Conservation (phyloP, 495 filamentous ascomycete species). For the Xylaria longipes region DNA sequence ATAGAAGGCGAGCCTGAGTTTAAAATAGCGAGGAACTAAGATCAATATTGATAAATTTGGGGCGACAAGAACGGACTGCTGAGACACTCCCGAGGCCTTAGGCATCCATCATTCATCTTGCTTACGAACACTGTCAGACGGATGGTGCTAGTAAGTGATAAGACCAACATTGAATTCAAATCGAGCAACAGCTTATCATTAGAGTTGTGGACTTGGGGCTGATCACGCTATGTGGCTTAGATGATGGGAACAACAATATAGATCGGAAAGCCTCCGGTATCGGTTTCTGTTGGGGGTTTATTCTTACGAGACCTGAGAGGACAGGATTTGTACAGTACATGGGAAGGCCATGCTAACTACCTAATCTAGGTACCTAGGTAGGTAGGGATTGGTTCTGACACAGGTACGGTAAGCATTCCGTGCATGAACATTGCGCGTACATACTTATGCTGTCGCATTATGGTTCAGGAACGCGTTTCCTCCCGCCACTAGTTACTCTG, state of each 20-base stretch:
- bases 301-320: neutral
- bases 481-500: neutral
- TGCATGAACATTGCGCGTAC: neutral
- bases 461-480: neutral
- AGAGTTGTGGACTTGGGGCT: neutral
- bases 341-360: neutral
- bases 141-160: neutral
- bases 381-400: conserved; percentile 12
- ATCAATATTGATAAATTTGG: neutral
- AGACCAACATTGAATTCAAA: conserved; percentile 3
- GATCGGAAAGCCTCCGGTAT: conserved; percentile 6
- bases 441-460: neutral
- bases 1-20: neutral
- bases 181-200: neutral
- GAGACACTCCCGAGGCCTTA: neutral
- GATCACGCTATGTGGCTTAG: conserved; percentile 2
- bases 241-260: neutral
- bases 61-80: neutral
- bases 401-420: conserved; percentile 13
- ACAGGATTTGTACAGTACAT: conserved; percentile 7
- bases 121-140: conserved; percentile 1
- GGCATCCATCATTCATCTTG: neutral
- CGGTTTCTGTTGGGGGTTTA: neutral
- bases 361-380: no score
- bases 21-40: neutral